Base-by-base conservation (phyloP, 1,139 yeast species). In the Candida anutae region DNA sequence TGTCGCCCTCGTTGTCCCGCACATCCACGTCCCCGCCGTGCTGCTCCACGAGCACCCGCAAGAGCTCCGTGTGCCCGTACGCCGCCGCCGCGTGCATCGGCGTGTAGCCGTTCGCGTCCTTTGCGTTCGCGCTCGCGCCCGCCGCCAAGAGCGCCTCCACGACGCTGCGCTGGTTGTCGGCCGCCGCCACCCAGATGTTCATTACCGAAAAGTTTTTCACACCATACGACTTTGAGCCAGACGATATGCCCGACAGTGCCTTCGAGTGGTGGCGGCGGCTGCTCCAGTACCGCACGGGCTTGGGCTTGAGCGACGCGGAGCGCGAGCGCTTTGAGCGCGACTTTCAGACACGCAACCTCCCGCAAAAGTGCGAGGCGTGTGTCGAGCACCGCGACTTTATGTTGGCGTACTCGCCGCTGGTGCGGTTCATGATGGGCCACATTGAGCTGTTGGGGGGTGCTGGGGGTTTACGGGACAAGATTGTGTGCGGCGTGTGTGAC, bases 21-120 rank as follows among this genome's bases (percentile, higher is more conserved):
- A 88, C 60, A 50, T 90, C 85, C 16, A 85, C 71, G 47, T 90
- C 77, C 4, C 96, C 98, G 2, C 84, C 82, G 15, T 63, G 50
- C 12, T 26, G 23, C n/a, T n/a, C n/a, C 14, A 84, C 58, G 29
- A 90, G 64, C 35, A 66, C 69, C 31, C 59, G 55, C 28, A 93
- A 59, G 26, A 93, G 59, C 6, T 79, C 87, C 6, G 59, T 44
- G 47, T 90, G 90, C 5, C 93, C 93, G 50, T 90, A 90, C 1
- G 96, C 81, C 4, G 94, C 94, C 3, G 97, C 96, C 1, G 98
- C 98, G 52, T 90, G 98, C 16, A 90, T 69, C 9, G 97, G 94
- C 0, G 97, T 88, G 54, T 90, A 90, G 0, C 98, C 98, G 45
- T 87, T 85, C 1, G 85, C 81, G 50, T 90, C 98, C 40, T 79